Percentiles rank a stretch among this genome's conserved stretches.
These are phyloP conservation scores for Biscogniauxia mediterranea DNA, from an alignment of 2,329 filamentous ascomycete genomes.

Conservation along the genomic window DNA sequence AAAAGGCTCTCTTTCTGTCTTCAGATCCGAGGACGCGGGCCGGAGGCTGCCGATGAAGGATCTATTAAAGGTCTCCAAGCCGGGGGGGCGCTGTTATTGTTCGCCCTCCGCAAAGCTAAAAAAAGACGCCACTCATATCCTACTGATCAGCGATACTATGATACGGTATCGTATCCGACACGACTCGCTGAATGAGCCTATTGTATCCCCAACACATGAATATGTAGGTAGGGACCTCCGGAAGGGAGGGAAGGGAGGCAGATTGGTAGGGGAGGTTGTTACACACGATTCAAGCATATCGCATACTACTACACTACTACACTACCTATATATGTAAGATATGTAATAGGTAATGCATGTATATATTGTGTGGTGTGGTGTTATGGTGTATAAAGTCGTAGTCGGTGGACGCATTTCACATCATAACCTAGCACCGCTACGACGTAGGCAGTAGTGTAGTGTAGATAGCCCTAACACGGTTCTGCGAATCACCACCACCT, in stretches of 20 bases:
- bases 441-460: not conserved
- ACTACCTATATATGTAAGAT: too few relatives aligned
- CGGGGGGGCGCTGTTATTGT: not conserved
- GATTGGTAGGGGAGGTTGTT: too few relatives aligned
- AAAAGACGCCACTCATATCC: not conserved
- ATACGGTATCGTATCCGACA: not conserved
- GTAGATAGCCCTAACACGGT: not conserved
- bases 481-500: not conserved
- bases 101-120: not conserved
- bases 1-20: not conserved
- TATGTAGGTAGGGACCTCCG: not conserved
- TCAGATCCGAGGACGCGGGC: not conserved
- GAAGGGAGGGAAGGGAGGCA: too few relatives aligned
- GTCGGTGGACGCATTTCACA: not conserved
- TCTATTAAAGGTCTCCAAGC: not conserved
- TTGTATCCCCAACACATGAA: not conserved
- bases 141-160: not conserved
- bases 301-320: too few relatives aligned
- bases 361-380: too few relatives aligned
- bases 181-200: not conserved
- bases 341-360: too few relatives aligned
- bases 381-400: not conserved
- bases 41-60: not conserved
- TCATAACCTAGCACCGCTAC: not conserved
- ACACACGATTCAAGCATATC: too few relatives aligned